A percentile compares a stretch with the other conserved stretches of the same genome.
phyloP scores from a whole-genome alignment of 495 filamentous ascomycete species.

The Penicillium turbatum region DNA sequence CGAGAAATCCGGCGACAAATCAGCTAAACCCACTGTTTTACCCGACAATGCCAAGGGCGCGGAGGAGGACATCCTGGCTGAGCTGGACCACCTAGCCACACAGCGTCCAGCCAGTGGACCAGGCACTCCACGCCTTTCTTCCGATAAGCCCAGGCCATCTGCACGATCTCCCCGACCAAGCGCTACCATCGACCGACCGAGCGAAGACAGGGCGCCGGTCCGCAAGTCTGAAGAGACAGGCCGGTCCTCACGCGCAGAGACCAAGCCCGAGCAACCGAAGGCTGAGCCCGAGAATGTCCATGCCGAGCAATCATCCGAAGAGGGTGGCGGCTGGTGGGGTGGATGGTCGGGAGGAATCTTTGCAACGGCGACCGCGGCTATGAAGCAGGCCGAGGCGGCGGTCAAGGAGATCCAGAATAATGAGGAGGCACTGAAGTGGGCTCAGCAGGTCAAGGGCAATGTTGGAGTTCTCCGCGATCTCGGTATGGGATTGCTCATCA shows the following conservation, averaged over 20 bases:
- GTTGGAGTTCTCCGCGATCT: constrained; percentile 75
- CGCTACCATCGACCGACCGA: constrained; percentile 51
- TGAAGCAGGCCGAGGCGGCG: constrained; percentile 89
- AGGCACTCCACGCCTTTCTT: constrained; percentile 74
- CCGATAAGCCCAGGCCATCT: constrained; percentile 45
- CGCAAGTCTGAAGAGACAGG: constrained; percentile 75
- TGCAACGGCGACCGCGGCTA: constrained; percentile 63
- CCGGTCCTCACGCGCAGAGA: constrained; percentile 58
- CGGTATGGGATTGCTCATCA: constrained; percentile 51
- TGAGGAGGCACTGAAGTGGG: constrained; percentile 95
- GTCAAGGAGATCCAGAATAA: constrained; percentile 95
- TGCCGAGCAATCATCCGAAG: constrained; percentile 31
- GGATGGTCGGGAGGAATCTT: constrained; percentile 56
- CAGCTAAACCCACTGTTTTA: constrained; percentile 42
- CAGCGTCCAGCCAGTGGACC: constrained; percentile 66
- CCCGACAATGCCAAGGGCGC: constrained; percentile 44
- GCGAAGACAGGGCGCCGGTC: constrained; percentile 56
- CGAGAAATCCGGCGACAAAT: constrained; percentile 33
- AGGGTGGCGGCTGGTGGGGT: constrained; percentile 78
- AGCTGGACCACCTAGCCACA: constrained; percentile 73
- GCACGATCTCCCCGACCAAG: constrained; percentile 56
- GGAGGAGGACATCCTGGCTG: constrained; percentile 69
- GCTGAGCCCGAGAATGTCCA: constrained; percentile 26
- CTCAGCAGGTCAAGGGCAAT: constrained; percentile 88
- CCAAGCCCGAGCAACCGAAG: constrained; percentile 40